These are phyloP conservation scores for Orbilia quercus DNA, from an alignment of 2,329 filamentous ascomycete species.

Conservation along the genomic window DNA sequence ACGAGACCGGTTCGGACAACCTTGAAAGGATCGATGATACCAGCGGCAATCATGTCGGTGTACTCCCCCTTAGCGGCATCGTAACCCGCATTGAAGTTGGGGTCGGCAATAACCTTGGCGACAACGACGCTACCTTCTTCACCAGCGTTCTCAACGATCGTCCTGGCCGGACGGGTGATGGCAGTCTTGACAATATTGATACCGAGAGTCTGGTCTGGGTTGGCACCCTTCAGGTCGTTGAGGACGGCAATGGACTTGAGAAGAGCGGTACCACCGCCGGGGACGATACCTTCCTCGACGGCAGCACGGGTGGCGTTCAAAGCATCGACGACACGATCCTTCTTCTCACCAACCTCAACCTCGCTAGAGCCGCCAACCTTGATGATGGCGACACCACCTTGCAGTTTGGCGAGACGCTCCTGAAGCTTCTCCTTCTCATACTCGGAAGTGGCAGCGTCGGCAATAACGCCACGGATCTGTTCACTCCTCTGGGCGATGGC, in stretches of 20 bases:
- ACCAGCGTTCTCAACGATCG: slow-evolving; percentile 97
- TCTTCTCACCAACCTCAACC: slow-evolving; percentile 99
- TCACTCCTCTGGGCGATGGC: slow-evolving; percentile 93
- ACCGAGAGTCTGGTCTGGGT: slow-evolving; percentile 99
- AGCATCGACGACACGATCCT: slow-evolving; percentile 98
- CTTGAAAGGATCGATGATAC: slow-evolving; percentile 99
- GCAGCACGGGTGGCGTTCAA: slow-evolving; percentile 97
- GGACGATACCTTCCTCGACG: slow-evolving; percentile 98
- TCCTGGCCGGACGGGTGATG: slow-evolving; percentile 93
- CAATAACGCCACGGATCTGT: slow-evolving; percentile 97
- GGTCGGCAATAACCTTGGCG: slow-evolving; percentile 97
- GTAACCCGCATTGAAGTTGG: slow-evolving; percentile 98
- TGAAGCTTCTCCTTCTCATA: slow-evolving; percentile 99
- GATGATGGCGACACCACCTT: slow-evolving; percentile 98
- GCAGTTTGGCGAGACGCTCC: slow-evolving; percentile 99
- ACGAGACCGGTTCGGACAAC: slow-evolving; percentile 95
- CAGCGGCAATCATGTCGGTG: slow-evolving; percentile 95
- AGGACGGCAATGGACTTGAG: slow-evolving; percentile 96
- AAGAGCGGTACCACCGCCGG: slow-evolving; percentile 96
- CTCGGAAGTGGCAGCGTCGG: slow-evolving; percentile 91
- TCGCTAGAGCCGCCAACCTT: slow-evolving; percentile 98
- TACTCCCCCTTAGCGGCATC: slow-evolving; percentile 97
- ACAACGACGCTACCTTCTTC: slow-evolving; percentile 95
- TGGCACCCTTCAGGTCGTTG: slow-evolving; percentile 81
- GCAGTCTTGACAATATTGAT: slow-evolving; percentile 97